Conservation (phyloP, 164 flowering plant species). For the Saururus chinensis region DNA sequence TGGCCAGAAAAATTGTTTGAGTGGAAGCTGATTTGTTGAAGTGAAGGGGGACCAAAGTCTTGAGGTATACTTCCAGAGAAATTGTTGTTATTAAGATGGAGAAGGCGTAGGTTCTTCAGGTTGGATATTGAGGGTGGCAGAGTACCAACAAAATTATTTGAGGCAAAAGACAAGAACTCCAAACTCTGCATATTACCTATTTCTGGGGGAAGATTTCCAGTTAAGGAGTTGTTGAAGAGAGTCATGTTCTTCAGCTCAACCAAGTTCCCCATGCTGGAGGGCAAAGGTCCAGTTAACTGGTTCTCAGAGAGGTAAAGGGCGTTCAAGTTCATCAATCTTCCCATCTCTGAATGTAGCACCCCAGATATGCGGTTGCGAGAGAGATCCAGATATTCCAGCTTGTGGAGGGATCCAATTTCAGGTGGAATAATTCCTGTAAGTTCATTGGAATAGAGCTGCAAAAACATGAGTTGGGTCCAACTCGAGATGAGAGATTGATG, state of each 20-base stretch:
- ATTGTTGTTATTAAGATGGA: conserved; percentile 12
- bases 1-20: conserved; percentile 9
- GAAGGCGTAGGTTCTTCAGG: conserved; percentile 4
- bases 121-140: conserved; percentile 13
- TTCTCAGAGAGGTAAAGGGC: conserved; percentile 13
- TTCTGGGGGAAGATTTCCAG: conserved; percentile 42
- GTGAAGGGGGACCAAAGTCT: conserved; percentile 13
- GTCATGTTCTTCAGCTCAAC: conserved; percentile 15
- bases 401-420: conserved; percentile 10
- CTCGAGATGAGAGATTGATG: conserved; percentile 14
- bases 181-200: conserved; percentile 23
- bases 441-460: conserved; percentile 15
- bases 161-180: conserved; percentile 6
- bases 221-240: conserved; percentile 42
- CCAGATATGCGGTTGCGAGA: conserved; percentile 14
- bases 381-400: conserved; percentile 6
- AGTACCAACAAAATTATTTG: conserved; percentile 10
- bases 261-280: conserved; percentile 21
- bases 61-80: conserved; percentile 16
- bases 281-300: conserved; percentile 11
- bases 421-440: conserved; percentile 19
- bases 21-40: conserved; percentile 7
- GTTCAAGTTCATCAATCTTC: conserved; percentile 9
- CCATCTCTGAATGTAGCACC: conserved; percentile 15
- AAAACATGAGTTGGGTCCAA: conserved; percentile 19